phyloP scores from a whole-genome alignment of 169 alveolate genomes.

The Cryptosporidium parvum region DNA sequence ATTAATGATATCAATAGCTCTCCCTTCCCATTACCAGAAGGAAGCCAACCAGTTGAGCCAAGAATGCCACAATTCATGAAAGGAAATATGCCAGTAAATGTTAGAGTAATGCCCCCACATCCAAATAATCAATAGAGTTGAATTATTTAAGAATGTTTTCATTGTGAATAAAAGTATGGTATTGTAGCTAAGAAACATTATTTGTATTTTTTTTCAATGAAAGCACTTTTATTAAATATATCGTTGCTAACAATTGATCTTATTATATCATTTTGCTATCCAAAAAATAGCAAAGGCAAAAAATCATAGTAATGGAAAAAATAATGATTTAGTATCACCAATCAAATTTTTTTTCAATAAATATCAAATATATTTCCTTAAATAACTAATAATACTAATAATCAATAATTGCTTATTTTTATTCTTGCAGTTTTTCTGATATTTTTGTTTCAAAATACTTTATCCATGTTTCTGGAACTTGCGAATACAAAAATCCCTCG shows the following conservation, averaged over 20 bases:
- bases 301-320: not conserved
- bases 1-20: slow-evolving; percentile 49
- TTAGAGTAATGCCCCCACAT: slow-evolving; percentile 74
- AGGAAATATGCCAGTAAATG: slow-evolving; percentile 68
- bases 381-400: not conserved
- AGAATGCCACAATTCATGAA: slow-evolving; percentile 74
- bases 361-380: not conserved
- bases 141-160: not conserved
- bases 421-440: not conserved
- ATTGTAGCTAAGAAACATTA: not conserved
- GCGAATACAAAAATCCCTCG: slow-evolving; percentile 35
- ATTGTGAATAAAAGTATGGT: not conserved
- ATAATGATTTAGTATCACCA: not conserved
- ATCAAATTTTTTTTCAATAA: not conserved
- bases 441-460: slow-evolving; percentile 38
- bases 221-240: not conserved
- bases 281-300: not conserved
- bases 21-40: slow-evolving; percentile 75
- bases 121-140: slow-evolving; percentile 27
- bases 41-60: slow-evolving; percentile 72
- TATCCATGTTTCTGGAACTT: slow-evolving; percentile 31
- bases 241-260: slow-evolving; percentile 1
- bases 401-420: too few relatives aligned
- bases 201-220: not conserved
- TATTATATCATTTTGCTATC: not conserved